phyloP scores from a whole-genome alignment of 164 flowering plant genomes.

The grape (Vitis vinifera) region ASM3070453v1 NC_081818.1:21154001-21154500 shows the following conservation, averaged over 20 bases:
- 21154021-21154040: too few relatives aligned
- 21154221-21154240: background rate
- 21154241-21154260: conserved; percentile 51
- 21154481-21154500: conserved; percentile 83
- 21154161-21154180: too few relatives aligned
- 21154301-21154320: conserved; percentile 46
- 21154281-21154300: conserved; percentile 69
- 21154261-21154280: conserved; percentile 74
- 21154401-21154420: conserved; percentile 74
- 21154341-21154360: conserved; percentile 69
- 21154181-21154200: too few relatives aligned
- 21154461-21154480: conserved; percentile 62
- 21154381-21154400: conserved; percentile 78
- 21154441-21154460: conserved; percentile 63
- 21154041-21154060: too few relatives aligned
- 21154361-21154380: conserved; percentile 74
- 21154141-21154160: too few relatives aligned
- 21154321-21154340: conserved; percentile 52
- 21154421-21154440: conserved; percentile 70
- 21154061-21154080: too few relatives aligned
- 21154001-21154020: too few relatives aligned
- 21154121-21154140: too few relatives aligned
- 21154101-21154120: background rate
- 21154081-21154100: background rate
- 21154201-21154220: background rate